These are phyloP conservation scores for Lanmaoa rubissima DNA, from an alignment of 768 basidiomycete species.

Conservation along the genomic window DNA sequence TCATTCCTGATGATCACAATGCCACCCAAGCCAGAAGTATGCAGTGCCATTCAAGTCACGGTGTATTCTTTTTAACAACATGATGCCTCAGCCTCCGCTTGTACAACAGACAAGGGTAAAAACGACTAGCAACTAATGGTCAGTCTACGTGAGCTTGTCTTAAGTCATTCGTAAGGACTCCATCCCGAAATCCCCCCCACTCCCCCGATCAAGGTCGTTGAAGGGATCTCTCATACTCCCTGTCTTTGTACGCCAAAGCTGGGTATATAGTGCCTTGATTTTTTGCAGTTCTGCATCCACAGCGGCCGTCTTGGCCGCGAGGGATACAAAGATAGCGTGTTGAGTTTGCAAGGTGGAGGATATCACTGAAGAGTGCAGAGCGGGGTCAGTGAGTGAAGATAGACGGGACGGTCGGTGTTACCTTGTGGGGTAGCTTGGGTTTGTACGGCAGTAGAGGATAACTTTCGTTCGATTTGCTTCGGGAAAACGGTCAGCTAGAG, in stretches of 20 bases:
- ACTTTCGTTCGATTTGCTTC: constrained; percentile 70
- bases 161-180: constrained; percentile 26
- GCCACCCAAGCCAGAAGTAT: background rate
- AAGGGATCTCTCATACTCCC: constrained; percentile 86
- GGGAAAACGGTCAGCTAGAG: background rate
- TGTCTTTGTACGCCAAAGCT: constrained; percentile 76
- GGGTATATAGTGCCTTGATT: constrained; percentile 71
- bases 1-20: background rate
- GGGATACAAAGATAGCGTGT: constrained; percentile 70
- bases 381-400: background rate
- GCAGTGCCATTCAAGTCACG: background rate
- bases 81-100: background rate
- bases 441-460: constrained; percentile 63
- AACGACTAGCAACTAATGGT: too few relatives aligned
- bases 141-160: background rate
- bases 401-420: constrained; percentile 26
- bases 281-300: constrained; percentile 74
- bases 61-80: too few relatives aligned
- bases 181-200: constrained; percentile 45
- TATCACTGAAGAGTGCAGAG: constrained; percentile 48
- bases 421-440: constrained; percentile 74
- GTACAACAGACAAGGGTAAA: background rate
- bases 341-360: constrained; percentile 77
- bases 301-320: constrained; percentile 74
- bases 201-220: constrained; percentile 45